phyloP scores from a whole-genome alignment of 176 grass and related monocot species.

The Ensete glaucum region DNA sequence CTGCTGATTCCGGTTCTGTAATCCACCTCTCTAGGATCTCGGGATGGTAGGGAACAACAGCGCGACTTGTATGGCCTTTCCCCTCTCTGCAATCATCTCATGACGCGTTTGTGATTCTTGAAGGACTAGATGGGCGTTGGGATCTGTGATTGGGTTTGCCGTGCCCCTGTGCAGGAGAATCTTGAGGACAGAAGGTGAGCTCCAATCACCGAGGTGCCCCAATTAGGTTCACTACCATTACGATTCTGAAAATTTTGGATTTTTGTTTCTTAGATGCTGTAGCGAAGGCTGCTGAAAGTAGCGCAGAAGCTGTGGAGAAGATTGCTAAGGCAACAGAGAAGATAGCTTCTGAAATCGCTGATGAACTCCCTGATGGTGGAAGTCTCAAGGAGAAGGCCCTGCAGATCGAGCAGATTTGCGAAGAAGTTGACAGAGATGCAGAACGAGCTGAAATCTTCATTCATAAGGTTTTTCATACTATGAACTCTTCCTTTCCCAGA shows the following conservation, averaged over 20 bases:
- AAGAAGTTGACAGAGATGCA: slow-evolving; percentile 49
- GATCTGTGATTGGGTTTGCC: slow-evolving; percentile 27
- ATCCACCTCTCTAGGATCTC: neutral
- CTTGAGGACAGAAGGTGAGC: slow-evolving; percentile 31
- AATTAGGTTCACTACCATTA: neutral
- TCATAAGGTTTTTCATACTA: slow-evolving; percentile 39
- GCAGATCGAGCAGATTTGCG: slow-evolving; percentile 47
- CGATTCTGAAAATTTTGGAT: neutral
- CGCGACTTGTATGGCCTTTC: neutral
- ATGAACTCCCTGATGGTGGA: slow-evolving; percentile 34
- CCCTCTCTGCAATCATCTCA: neutral
- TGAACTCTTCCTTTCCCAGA: neutral
- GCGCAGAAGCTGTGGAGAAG: slow-evolving; percentile 42
- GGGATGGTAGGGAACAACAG: neutral
- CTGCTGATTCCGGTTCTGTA: neutral
- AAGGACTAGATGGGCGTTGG: slow-evolving; percentile 39
- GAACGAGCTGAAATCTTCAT: slow-evolving; percentile 49
- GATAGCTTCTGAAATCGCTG: slow-evolving; percentile 35
- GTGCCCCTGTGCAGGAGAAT: slow-evolving; percentile 48
- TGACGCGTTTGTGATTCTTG: neutral
- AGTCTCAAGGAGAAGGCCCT: slow-evolving; percentile 33
- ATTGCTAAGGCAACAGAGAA: slow-evolving; percentile 54
- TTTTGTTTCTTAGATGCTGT: slow-evolving; percentile 34
- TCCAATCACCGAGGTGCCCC: no score
- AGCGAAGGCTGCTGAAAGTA: slow-evolving; percentile 25